Conservation (phyloP, 1,284 basidiomycete species). For the Microbotryum silenes-acaulis region DNA sequence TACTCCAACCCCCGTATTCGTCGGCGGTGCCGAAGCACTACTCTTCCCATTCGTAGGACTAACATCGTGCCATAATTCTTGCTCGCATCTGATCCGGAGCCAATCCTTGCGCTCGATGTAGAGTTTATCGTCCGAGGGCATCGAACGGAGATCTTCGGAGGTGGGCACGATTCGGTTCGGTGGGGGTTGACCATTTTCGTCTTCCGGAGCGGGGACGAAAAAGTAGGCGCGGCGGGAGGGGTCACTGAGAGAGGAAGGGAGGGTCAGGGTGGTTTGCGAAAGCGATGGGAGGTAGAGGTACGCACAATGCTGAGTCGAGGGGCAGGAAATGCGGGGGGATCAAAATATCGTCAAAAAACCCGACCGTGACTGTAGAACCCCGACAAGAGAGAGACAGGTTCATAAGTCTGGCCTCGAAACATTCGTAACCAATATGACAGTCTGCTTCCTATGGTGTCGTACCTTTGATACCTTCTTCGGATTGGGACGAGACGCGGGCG, state of each 20-base stretch:
- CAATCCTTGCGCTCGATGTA: slow-evolving; percentile 77
- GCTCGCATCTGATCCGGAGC: slow-evolving; percentile 79
- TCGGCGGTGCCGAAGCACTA: slow-evolving; percentile 44
- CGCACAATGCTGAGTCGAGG: slow-evolving; percentile 68
- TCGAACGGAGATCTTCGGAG: slow-evolving; percentile 15
- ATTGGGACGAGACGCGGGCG: slow-evolving; percentile 76
- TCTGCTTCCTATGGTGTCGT: slow-evolving; percentile 33
- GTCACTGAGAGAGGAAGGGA: slow-evolving; percentile 31
- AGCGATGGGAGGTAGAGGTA: slow-evolving; percentile 9
- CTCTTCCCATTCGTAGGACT: slow-evolving; percentile 59
- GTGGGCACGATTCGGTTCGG: slow-evolving; percentile 31
- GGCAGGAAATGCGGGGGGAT: slow-evolving; percentile 59
- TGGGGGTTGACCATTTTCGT: slow-evolving; percentile 8
- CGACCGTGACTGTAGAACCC: slow-evolving; percentile 59
- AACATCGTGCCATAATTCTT: slow-evolving; percentile 77
- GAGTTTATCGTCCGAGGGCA: slow-evolving; percentile 55
- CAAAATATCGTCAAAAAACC: slow-evolving; percentile 92
- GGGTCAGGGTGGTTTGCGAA: neutral
- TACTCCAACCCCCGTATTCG: neutral
- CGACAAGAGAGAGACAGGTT: neutral
- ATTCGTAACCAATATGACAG: too few relatives aligned
- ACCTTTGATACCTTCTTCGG: slow-evolving; percentile 75
- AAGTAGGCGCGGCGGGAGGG: slow-evolving; percentile 42
- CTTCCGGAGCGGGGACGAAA: slow-evolving; percentile 37
- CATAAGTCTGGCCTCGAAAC: neutral